phyloP scores from a whole-genome alignment of 345 rosid genomes.

The Gossypium longicalyx region DNA sequence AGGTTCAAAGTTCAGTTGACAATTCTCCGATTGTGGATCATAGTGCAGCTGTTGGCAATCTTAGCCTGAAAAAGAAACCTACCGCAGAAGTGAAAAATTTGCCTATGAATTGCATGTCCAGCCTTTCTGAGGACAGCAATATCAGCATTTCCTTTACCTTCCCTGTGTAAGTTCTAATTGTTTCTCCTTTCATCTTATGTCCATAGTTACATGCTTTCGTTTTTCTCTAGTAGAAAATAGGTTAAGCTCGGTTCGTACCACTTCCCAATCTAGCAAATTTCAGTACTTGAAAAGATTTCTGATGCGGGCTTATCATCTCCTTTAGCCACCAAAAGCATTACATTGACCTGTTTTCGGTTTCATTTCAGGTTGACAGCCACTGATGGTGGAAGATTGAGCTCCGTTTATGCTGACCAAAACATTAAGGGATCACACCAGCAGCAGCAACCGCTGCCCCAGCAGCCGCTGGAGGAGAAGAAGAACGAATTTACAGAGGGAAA shows the following conservation, averaged over 20 bases:
- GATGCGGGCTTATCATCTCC: not conserved
- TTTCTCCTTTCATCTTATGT: not conserved
- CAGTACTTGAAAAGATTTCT: not conserved
- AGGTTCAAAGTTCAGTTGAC: not conserved
- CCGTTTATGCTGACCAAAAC: constrained; percentile 8
- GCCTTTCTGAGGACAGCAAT: constrained; percentile 28
- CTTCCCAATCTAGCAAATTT: not conserved
- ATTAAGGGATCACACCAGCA: not conserved
- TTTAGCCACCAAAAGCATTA: not conserved
- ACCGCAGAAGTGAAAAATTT: constrained; percentile 17
- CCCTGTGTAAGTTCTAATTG: not conserved
- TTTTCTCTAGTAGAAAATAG: too few relatives aligned
- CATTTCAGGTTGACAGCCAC: constrained; percentile 33
- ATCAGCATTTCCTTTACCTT: not conserved
- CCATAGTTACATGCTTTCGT: too few relatives aligned
- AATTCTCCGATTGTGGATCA: not conserved
- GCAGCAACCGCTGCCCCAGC: not conserved
- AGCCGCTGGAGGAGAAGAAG: constrained; percentile 5
- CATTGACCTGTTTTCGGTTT: not conserved
- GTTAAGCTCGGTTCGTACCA: too few relatives aligned
- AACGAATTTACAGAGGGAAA: constrained; percentile 9
- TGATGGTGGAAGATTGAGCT: constrained; percentile 17
- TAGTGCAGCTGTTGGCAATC: constrained; percentile 6
- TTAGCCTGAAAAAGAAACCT: not conserved
- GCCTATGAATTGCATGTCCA: constrained; percentile 22